Evolutionary conservation across 1,139 yeast genomes (phyloP).

Genomic region (Petasospora rhodanensis): DNA sequence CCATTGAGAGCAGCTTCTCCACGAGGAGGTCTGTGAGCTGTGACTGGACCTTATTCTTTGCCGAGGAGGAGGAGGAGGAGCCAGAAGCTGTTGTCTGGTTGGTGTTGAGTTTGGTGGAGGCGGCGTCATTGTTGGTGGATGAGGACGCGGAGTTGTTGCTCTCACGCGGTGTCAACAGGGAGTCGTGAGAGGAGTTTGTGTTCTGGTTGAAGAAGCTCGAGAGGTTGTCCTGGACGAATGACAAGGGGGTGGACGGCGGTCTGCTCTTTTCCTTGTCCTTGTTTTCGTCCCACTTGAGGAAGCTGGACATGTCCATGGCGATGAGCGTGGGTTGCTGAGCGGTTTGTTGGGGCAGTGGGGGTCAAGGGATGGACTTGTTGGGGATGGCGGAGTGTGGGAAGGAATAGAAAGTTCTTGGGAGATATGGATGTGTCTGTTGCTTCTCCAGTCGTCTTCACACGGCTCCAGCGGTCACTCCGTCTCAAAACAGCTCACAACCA

Average conservation of each 20-base stretch:
- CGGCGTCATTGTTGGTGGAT: constrained; percentile 3
- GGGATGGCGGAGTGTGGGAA: too few species aligned
- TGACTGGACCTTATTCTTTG: constrained; percentile 18
- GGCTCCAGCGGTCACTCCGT: too few species aligned
- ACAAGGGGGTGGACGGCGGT: constrained; percentile 9
- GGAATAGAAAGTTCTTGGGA: too few species aligned
- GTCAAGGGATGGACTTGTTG: too few species aligned
- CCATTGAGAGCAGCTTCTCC: constrained; percentile 65
- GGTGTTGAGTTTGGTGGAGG: constrained; percentile 3
- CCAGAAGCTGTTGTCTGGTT: constrained; percentile 1
- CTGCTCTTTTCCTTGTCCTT: constrained; percentile 1
- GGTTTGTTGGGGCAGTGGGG: too few species aligned
- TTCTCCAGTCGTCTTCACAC: too few species aligned
- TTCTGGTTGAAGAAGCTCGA: constrained; percentile 10
- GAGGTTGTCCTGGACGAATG: constrained; percentile 16
- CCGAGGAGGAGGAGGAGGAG: not conserved
- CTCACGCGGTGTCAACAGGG: too few species aligned
- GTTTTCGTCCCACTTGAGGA: constrained; percentile 13
- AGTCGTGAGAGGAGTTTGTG: constrained; percentile 1
- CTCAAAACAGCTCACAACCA: too few species aligned
- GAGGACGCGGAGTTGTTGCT: too few species aligned
- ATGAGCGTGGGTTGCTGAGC: too few species aligned
- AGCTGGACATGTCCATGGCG: constrained; percentile 16
- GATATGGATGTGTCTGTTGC: too few species aligned
- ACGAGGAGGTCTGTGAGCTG: constrained; percentile 63